Evolutionary conservation across 371 early-diverging fungal species (phyloP).

Genomic region (Gilbertella persicaria): DNA sequence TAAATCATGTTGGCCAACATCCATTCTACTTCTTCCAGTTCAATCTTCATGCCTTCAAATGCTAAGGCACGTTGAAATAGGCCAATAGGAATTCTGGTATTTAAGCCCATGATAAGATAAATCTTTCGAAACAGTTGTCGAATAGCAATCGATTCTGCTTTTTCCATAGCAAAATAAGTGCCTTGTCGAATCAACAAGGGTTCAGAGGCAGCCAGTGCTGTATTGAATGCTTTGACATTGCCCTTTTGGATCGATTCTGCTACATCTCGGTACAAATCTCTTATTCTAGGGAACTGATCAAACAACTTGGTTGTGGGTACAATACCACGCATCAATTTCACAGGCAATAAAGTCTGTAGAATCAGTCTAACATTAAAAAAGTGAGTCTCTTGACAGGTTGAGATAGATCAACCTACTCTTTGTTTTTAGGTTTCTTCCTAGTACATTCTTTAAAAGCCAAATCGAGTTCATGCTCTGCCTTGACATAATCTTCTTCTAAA

Average conservation of each 20-base stretch:
- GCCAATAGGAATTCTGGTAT: slow-evolving; percentile 55
- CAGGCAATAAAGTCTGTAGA: slow-evolving; percentile 75
- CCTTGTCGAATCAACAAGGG: slow-evolving; percentile 62
- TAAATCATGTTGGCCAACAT: slow-evolving; percentile 77
- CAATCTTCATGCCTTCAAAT: slow-evolving; percentile 42
- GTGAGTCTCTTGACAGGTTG: neutral
- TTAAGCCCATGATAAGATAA: slow-evolving; percentile 47
- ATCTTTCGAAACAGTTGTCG: slow-evolving; percentile 79
- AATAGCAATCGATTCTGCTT: slow-evolving; percentile 68
- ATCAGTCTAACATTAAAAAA: slow-evolving; percentile 53
- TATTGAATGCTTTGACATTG: slow-evolving; percentile 72
- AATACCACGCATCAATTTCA: slow-evolving; percentile 64
- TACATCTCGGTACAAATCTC: slow-evolving; percentile 60
- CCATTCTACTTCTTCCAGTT: slow-evolving; percentile 54
- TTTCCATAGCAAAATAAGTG: slow-evolving; percentile 79
- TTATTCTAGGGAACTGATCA: slow-evolving; percentile 56
- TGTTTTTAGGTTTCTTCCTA: slow-evolving; percentile 47
- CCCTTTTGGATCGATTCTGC: slow-evolving; percentile 67
- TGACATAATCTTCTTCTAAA: slow-evolving; percentile 75
- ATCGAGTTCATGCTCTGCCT: slow-evolving; percentile 71
- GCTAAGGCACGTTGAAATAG: slow-evolving; percentile 60
- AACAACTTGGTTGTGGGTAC: slow-evolving; percentile 64
- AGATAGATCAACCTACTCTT: slow-evolving; percentile 39
- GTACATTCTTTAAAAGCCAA: slow-evolving; percentile 73
- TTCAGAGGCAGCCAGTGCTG: slow-evolving; percentile 52